phyloP scores from a whole-genome alignment of 805 yeast genomes.

The Tanozyma kutaoensis region DNA sequence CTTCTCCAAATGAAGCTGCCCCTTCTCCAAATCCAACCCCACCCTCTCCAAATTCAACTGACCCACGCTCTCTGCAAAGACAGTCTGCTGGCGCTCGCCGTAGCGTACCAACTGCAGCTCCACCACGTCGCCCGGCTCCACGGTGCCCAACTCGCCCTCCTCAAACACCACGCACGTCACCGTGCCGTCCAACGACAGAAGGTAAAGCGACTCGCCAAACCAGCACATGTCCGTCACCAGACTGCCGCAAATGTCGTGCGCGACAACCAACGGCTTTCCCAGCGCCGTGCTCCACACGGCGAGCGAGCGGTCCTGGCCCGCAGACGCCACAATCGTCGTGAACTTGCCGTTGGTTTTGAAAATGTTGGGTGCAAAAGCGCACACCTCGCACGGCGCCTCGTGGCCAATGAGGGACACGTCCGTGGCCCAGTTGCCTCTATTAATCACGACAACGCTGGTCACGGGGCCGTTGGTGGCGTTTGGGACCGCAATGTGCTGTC shows the following conservation, averaged over 20 bases:
- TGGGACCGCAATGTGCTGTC: slow-evolving; percentile 76
- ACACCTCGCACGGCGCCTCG: slow-evolving; percentile 77
- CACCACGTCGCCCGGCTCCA: slow-evolving; percentile 50
- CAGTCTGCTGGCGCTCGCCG: too few species aligned
- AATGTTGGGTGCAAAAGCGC: slow-evolving; percentile 58
- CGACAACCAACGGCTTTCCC: slow-evolving; percentile 69
- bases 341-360: slow-evolving; percentile 23
- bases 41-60: too few species aligned
- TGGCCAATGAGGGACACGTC: slow-evolving; percentile 70
- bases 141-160: slow-evolving; percentile 44
- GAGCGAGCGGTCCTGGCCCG: slow-evolving; percentile 84
- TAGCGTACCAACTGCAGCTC: slow-evolving; percentile 63
- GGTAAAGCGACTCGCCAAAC: slow-evolving; percentile 67
- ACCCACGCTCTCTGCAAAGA: too few species aligned
- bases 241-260: slow-evolving; percentile 60
- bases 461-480: slow-evolving; percentile 80
- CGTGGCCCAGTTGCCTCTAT: slow-evolving; percentile 70
- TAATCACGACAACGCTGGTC: slow-evolving; percentile 57
- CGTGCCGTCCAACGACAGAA: slow-evolving; percentile 77
- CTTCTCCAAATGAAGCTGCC: too few species aligned
- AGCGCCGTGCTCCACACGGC: slow-evolving; percentile 79
- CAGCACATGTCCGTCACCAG: slow-evolving; percentile 84
- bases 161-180: slow-evolving; percentile 59
- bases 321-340: slow-evolving; percentile 80
- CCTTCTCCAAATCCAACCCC: too few species aligned